Percentiles rank a stretch among this genome's conserved stretches.
phyloP scores from a whole-genome alignment of 2,329 filamentous ascomycete species.

The Cladosporium sp. region DNA sequence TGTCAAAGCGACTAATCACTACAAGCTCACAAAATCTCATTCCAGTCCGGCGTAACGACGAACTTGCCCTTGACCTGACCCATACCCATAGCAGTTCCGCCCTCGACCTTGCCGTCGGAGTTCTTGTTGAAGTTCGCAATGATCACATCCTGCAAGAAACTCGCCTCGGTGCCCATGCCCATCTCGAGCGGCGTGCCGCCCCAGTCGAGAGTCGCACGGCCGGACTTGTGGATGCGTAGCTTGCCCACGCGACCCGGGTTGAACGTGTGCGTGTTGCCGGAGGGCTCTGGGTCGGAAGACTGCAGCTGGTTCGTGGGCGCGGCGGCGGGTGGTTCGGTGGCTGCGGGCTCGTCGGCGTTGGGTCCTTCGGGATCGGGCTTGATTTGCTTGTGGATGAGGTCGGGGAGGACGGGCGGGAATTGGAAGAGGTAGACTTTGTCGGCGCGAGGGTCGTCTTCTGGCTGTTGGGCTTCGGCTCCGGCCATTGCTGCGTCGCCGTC shows the following conservation, averaged over 20 bases:
- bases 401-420: conserved; percentile 57
- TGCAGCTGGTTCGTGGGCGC: conserved; percentile 29
- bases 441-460: conserved; percentile 36
- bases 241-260: conserved; percentile 53
- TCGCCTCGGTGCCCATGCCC: conserved; percentile 49
- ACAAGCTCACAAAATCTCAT: conserved; percentile 38
- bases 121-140: conserved; percentile 30
- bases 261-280: conserved; percentile 29
- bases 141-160: conserved; percentile 57
- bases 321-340: conserved; percentile 19
- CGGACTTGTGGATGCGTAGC: conserved; percentile 55
- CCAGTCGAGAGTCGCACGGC: conserved; percentile 57
- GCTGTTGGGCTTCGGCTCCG: conserved; percentile 17
- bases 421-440: conserved; percentile 58
- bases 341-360: conserved; percentile 14
- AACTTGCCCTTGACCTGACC: conserved; percentile 60
- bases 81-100: conserved; percentile 48
- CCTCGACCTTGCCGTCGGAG: conserved; percentile 18
- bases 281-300: conserved; percentile 33
- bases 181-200: conserved; percentile 55
- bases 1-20: not conserved
- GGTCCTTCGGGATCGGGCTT: conserved; percentile 24
- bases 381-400: conserved; percentile 39
- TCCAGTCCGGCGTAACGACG: conserved; percentile 57
- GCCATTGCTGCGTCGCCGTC: conserved; percentile 38